phyloP scores from a whole-genome alignment of 1,284 basidiomycete species.

The Heterobasidion annosum region DNA sequence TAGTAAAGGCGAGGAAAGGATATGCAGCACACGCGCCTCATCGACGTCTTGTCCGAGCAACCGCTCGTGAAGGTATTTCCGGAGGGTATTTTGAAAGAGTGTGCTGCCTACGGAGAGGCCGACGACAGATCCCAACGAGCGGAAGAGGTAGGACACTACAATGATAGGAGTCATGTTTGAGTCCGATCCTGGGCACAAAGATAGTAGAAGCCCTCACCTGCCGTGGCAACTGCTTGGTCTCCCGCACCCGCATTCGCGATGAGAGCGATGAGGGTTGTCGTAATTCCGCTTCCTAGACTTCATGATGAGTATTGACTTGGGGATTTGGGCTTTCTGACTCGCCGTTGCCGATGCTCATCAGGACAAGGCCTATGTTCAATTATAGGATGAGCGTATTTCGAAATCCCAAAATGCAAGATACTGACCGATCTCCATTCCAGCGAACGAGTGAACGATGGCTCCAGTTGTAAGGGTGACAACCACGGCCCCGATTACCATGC shows the following conservation, averaged over 20 bases:
- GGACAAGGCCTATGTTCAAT: constrained; percentile 25
- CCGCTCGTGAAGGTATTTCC: constrained; percentile 26
- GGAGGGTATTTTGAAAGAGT: constrained; percentile 36
- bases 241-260: constrained; percentile 52
- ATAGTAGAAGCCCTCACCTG: constrained; percentile 26
- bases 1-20: neutral
- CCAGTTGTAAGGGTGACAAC: constrained; percentile 31
- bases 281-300: constrained; percentile 36
- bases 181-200: neutral
- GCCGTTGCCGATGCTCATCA: constrained; percentile 40
- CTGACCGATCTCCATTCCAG: constrained; percentile 33
- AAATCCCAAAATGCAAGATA: neutral
- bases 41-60: constrained; percentile 31
- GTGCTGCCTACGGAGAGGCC: constrained; percentile 43
- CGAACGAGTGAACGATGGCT: constrained; percentile 22
- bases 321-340: constrained; percentile 5
- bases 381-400: neutral
- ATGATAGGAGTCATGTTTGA: neutral
- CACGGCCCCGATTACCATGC: constrained; percentile 30
- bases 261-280: constrained; percentile 47
- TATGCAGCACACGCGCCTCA: constrained; percentile 23
- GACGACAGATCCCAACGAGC: constrained; percentile 43
- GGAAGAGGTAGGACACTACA: constrained; percentile 52
- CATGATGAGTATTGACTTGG: neutral
- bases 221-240: constrained; percentile 58